A percentile compares a stretch with the other conserved stretches of the same genome.
Evolutionary conservation across 345 rosid species (phyloP).

Genomic region (Brassica carinata): DNA sequence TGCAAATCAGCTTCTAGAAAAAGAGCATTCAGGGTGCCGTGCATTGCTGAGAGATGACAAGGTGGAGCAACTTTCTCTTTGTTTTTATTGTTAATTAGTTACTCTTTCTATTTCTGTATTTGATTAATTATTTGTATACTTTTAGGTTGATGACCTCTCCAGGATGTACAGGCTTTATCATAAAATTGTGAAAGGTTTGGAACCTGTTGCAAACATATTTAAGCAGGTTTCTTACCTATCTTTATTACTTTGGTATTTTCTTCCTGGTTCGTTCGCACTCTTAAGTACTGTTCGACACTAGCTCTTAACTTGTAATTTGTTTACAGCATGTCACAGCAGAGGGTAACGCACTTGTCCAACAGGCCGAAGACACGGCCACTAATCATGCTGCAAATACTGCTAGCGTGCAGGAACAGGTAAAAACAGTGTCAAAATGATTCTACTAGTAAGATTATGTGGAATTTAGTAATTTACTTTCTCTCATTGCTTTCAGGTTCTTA

Average conservation of each 20-base stretch:
- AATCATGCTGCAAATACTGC: constrained; percentile 55
- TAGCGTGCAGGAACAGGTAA: constrained; percentile 85
- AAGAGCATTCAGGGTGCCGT: constrained; percentile 89
- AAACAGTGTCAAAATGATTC: not conserved
- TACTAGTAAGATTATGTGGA: not conserved
- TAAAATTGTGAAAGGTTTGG: constrained; percentile 74
- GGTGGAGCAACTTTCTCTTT: constrained; percentile 43
- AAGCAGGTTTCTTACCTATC: constrained; percentile 65
- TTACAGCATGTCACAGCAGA: constrained; percentile 87
- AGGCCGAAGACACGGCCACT: constrained; percentile 48
- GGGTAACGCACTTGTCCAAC: constrained; percentile 85
- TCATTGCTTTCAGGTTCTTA: constrained; percentile 62
- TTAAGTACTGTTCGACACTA: not conserved
- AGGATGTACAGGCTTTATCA: constrained; percentile 93
- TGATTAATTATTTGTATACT: constrained; percentile 15
- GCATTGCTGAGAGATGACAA: constrained; percentile 89
- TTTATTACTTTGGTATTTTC: constrained; percentile 15
- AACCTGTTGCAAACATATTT: constrained; percentile 77
- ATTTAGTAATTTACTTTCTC: constrained; percentile 1
- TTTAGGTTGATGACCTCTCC: constrained; percentile 90
- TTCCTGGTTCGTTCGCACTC: constrained; percentile 5
- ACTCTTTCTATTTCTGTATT: not conserved
- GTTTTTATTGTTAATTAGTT: not conserved
- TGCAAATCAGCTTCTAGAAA: constrained; percentile 75
- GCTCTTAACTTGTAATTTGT: constrained; percentile 8